Conservation (phyloP, 2,329 filamentous ascomycete species). For the Talaromyces sp. region DNA sequence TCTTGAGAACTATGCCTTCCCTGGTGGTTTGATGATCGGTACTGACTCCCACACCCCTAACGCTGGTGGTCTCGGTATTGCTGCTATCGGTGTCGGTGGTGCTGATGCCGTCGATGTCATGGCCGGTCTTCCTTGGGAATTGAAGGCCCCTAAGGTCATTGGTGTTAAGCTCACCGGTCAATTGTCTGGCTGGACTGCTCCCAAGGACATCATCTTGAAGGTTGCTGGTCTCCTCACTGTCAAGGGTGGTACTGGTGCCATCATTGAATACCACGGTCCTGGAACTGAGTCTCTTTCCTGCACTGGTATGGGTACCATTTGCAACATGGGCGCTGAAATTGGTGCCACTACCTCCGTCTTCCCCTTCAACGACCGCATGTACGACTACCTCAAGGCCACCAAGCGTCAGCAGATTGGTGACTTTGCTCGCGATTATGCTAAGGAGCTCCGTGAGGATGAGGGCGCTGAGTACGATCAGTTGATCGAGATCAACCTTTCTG, state of each 20-base stretch:
- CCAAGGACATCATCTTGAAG: constrained; percentile 97
- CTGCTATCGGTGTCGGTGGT: constrained; percentile 92
- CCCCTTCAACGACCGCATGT: constrained; percentile 97
- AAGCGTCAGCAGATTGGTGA: constrained; percentile 89
- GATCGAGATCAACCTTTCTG: constrained; percentile 90
- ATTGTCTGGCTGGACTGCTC: constrained; percentile 83
- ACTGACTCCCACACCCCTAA: constrained; percentile 98
- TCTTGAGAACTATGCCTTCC: constrained; percentile 98
- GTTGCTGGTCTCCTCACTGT: constrained; percentile 94
- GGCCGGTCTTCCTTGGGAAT: constrained; percentile 93
- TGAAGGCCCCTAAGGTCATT: constrained; percentile 96
- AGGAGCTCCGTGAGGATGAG: constrained; percentile 81
- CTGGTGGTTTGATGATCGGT: constrained; percentile 93
- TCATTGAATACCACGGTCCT: constrained; percentile 56
- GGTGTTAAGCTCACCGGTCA: constrained; percentile 91
- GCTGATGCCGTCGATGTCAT: constrained; percentile 98
- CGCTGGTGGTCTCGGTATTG: constrained; percentile 91
- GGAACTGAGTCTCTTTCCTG: constrained; percentile 69
- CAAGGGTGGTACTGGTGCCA: constrained; percentile 93
- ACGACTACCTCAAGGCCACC: constrained; percentile 88
- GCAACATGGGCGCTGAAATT: constrained; percentile 63
- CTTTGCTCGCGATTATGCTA: constrained; percentile 76
- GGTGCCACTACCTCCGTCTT: constrained; percentile 83
- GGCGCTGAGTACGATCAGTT: constrained; percentile 93
- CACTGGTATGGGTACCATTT: constrained; percentile 84